These are phyloP conservation scores for Microdochium bolleyi DNA, from an alignment of 2,329 filamentous ascomycete species.

Conservation along the genomic window DNA sequence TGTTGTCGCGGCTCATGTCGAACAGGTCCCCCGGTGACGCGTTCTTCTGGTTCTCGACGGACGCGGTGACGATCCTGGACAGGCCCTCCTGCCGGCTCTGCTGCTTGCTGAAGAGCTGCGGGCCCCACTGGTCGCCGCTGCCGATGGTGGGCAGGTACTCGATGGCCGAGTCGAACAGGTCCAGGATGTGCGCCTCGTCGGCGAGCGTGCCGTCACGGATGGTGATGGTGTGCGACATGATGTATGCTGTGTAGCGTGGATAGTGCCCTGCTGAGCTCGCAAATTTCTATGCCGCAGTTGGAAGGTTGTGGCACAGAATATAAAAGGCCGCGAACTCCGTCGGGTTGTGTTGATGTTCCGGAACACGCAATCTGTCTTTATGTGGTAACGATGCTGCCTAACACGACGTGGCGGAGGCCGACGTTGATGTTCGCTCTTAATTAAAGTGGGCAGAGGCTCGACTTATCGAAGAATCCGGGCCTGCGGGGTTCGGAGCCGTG, in stretches of 20 bases:
- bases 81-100: not conserved
- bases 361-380: not conserved
- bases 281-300: too few relatives aligned
- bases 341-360: too few relatives aligned
- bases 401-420: not conserved
- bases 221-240: not conserved
- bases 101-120: not conserved
- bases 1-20: not conserved
- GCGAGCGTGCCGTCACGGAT: not conserved
- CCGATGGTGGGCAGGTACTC: not conserved
- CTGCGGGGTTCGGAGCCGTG: not conserved
- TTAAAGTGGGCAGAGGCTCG: not conserved
- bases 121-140: not conserved
- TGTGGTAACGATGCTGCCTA: not conserved
- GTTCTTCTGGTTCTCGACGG: not conserved
- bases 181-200: not conserved
- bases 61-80: not conserved
- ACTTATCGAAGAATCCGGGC: not conserved
- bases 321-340: too few relatives aligned
- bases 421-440: not conserved
- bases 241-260: not conserved
- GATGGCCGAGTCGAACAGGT: not conserved
- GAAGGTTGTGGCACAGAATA: too few relatives aligned
- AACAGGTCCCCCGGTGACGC: not conserved
- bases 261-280: too few relatives aligned